These are phyloP conservation scores for Microbotryum lychnidis-dioicae DNA, from an alignment of 1,284 basidiomycete genomes.

Conservation along the genomic window DNA sequence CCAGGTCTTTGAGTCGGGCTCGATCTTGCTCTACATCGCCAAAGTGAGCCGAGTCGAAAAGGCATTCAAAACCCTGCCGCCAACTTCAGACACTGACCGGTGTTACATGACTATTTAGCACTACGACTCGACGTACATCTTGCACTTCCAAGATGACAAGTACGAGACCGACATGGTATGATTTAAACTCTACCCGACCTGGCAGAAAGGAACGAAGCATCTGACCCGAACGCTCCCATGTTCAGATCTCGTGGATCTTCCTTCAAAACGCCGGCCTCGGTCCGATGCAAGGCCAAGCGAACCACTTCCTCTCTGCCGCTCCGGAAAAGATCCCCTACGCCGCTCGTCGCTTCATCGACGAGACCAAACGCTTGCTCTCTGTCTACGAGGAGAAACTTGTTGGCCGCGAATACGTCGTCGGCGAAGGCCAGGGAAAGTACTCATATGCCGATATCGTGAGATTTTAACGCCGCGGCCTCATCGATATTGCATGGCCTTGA, in stretches of 20 bases:
- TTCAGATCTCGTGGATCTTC: slow-evolving; percentile 67
- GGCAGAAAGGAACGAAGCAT: background rate
- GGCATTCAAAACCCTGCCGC: background rate
- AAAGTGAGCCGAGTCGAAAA: slow-evolving; percentile 40
- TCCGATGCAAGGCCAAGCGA: slow-evolving; percentile 63
- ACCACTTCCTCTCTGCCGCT: slow-evolving; percentile 43
- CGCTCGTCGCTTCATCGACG: slow-evolving; percentile 59
- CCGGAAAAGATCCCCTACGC: slow-evolving; percentile 48
- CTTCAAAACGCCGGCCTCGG: slow-evolving; percentile 59
- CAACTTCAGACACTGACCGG: background rate
- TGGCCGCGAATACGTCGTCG: slow-evolving; percentile 53
- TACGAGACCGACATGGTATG: slow-evolving; percentile 30
- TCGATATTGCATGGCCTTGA: too few relatives aligned
- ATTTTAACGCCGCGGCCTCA: slow-evolving; percentile 43
- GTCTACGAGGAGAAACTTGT: slow-evolving; percentile 64
- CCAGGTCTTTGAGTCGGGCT: slow-evolving; percentile 59
- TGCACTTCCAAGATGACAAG: slow-evolving; percentile 49
- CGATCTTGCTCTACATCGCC: slow-evolving; percentile 58
- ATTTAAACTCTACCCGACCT: slow-evolving; percentile 47
- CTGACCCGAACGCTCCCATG: background rate
- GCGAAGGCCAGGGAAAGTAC: slow-evolving; percentile 56
- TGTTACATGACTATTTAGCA: background rate
- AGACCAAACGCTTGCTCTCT: slow-evolving; percentile 65
- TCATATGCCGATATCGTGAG: slow-evolving; percentile 50
- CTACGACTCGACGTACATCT: slow-evolving; percentile 46